Base-by-base conservation (phyloP, 257 asterid species). In the Leonotis leonurus region DNA sequence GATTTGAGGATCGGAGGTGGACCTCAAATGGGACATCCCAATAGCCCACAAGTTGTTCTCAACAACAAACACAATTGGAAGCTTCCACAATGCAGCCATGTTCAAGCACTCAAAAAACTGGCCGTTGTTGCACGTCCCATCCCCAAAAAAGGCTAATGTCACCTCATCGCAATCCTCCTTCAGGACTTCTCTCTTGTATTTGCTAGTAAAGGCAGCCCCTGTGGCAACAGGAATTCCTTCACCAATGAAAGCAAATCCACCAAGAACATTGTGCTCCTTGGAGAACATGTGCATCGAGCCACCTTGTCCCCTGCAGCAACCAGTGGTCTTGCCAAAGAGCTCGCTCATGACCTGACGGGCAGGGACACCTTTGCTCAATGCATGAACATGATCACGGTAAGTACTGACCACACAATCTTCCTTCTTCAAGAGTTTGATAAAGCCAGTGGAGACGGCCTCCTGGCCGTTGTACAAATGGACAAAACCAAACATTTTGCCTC, bases 231-330 rank as follows among this genome's bases (percentile, higher is more conserved):
- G 99, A 70, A 93, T 93, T 50, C 99, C 97, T 70, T 93, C 99
- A 24, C 99, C 99, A 3, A 89, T 93, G 69, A 87, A 93, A 39
- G 99, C 97, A 21, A 93, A 93, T 13, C 97, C 99, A 46, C 99
- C 99, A 12, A 93, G 85, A 52, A 93, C 62, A 20, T 89, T 89
- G 81, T 93, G 96, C 77, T 93, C 97, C 71, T 89, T 89, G 43
- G 99, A 93, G 84, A 93, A 93, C 97, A 93, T 93, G 80, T 89
- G 99, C 99, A 93, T 93, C 0, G 99, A 93, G 32, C 99, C 99
- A 70, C 99, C 97, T 78, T 93, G 96, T 70, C 99, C 99, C 63
- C 97, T 75, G 78, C 97, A 93, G 80, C 97, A 93, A 55, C 99
- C 99, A 5, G 96, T 93, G 72, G 95, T 79, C 81, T 89, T 93